phyloP scores from a whole-genome alignment of 192 early-diverging fungal species.

The Thamnidium elegans region DNA sequence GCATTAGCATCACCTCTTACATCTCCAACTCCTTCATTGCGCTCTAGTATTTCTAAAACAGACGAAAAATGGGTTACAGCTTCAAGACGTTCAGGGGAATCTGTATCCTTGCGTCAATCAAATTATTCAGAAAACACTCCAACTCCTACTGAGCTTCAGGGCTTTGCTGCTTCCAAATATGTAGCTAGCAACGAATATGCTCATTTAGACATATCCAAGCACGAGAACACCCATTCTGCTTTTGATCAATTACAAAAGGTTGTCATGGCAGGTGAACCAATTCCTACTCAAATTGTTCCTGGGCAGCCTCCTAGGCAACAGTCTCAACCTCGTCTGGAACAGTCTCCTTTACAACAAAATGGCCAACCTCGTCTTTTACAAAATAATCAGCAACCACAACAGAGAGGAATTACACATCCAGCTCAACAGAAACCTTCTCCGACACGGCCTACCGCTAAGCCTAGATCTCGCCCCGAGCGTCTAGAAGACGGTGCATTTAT shows the following conservation, averaged over 20 bases:
- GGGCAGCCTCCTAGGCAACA: too few relatives aligned
- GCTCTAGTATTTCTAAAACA: too few relatives aligned
- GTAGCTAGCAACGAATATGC: constrained; percentile 4
- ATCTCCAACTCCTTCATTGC: background rate
- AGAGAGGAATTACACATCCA: background rate
- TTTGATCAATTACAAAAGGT: constrained; percentile 10
- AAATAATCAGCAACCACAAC: background rate
- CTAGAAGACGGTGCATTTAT: constrained; percentile 9
- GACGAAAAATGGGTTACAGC: background rate
- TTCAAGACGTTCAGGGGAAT: too few relatives aligned
- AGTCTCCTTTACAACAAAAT: background rate
- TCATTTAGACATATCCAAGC: constrained; percentile 12
- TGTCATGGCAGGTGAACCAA: background rate
- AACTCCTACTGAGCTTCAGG: constrained; percentile 12
- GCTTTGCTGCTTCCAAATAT: constrained; percentile 1
- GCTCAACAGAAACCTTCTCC: background rate
- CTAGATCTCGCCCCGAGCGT: background rate
- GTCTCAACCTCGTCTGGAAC: too few relatives aligned
- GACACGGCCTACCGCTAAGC: background rate
- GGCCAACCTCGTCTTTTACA: background rate
- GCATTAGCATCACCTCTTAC: constrained; percentile 1
- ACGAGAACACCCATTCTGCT: constrained; percentile 8
- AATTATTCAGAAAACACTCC: background rate
- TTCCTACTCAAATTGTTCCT: background rate
- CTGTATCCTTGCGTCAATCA: background rate